These are phyloP conservation scores for Cladobotryum mycophilum DNA, from an alignment of 2,329 filamentous ascomycete genomes.

Conservation along the genomic window DNA sequence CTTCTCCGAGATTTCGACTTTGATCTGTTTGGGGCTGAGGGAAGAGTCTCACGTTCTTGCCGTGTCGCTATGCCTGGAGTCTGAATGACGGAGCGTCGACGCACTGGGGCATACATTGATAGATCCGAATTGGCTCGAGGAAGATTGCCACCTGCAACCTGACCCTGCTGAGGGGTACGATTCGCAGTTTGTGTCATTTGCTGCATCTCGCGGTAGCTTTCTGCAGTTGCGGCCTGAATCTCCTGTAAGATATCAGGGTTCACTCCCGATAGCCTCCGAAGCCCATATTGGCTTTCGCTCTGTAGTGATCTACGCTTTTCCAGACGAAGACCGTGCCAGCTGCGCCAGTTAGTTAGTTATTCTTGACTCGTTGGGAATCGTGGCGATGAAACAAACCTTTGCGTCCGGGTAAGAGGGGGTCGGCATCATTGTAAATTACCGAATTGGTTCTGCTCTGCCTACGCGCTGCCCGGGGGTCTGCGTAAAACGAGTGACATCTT, in stretches of 20 bases:
- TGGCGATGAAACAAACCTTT: slow-evolving; percentile 10
- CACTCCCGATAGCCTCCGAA: slow-evolving; percentile 3
- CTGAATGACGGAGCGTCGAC: slow-evolving; percentile 42
- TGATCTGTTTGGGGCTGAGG: slow-evolving; percentile 20
- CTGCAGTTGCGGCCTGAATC: slow-evolving; percentile 3
- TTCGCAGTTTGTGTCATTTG: slow-evolving; percentile 3
- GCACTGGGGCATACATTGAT: slow-evolving; percentile 41
- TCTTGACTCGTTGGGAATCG: not conserved
- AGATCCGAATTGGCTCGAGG: slow-evolving; percentile 34
- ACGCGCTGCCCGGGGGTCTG: not conserved
- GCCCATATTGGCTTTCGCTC: slow-evolving; percentile 5
- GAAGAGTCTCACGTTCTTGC: slow-evolving; percentile 17
- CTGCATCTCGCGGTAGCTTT: slow-evolving; percentile 3
- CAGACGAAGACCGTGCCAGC: slow-evolving; percentile 10
- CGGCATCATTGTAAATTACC: slow-evolving; percentile 1
- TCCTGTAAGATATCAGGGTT: slow-evolving; percentile 10
- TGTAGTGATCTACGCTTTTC: slow-evolving; percentile 6
- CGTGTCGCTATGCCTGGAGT: slow-evolving; percentile 46
- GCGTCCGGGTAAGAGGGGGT: slow-evolving; percentile 9
- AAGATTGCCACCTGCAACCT: slow-evolving; percentile 15
- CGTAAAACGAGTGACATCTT: slow-evolving; percentile 8
- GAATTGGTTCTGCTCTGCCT: slow-evolving; percentile 9
- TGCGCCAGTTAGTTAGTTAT: not conserved
- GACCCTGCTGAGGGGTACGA: not conserved
- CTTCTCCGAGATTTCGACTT: slow-evolving; percentile 34